Conservation (phyloP, 2,329 filamentous ascomycete species). For the Fusarium siculi region DNA sequence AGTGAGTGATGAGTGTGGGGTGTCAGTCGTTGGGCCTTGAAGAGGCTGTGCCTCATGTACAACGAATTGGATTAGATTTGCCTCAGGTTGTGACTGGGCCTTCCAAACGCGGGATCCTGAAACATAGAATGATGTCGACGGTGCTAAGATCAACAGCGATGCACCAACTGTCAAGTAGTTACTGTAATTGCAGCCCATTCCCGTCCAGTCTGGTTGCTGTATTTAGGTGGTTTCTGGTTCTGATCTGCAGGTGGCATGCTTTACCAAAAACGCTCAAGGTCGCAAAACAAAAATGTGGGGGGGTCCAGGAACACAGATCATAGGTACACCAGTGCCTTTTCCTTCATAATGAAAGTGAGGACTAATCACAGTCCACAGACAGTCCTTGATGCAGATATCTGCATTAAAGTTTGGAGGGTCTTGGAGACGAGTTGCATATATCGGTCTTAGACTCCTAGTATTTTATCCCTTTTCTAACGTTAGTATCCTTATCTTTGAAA, state of each 20-base stretch:
- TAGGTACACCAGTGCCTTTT: not conserved
- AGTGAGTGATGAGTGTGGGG: conserved; percentile 20
- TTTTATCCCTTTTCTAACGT: not conserved
- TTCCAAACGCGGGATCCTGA: conserved; percentile 7
- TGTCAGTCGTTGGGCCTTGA: conserved; percentile 6
- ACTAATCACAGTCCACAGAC: not conserved
- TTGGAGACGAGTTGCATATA: not conserved
- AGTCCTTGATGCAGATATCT: not conserved
- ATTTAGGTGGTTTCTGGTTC: not conserved
- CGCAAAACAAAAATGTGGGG: not conserved
- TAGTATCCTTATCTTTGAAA: not conserved
- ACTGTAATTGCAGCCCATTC: not conserved
- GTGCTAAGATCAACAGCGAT: conserved; percentile 13
- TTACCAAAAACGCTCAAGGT: not conserved
- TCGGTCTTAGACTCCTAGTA: not conserved
- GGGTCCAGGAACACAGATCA: not conserved
- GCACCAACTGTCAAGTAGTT: not conserved
- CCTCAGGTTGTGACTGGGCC: not conserved
- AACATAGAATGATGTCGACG: conserved; percentile 3
- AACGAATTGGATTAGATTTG: conserved; percentile 9
- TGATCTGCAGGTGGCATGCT: not conserved
- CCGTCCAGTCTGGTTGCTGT: not conserved
- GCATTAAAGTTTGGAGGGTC: not conserved
- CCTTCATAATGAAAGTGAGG: not conserved
- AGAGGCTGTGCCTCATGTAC: conserved; percentile 9